A percentile compares a stretch with the other conserved stretches of the same genome.
phyloP scores from a whole-genome alignment of 179 eudicot species.

The Actinidia polygama region DNA sequence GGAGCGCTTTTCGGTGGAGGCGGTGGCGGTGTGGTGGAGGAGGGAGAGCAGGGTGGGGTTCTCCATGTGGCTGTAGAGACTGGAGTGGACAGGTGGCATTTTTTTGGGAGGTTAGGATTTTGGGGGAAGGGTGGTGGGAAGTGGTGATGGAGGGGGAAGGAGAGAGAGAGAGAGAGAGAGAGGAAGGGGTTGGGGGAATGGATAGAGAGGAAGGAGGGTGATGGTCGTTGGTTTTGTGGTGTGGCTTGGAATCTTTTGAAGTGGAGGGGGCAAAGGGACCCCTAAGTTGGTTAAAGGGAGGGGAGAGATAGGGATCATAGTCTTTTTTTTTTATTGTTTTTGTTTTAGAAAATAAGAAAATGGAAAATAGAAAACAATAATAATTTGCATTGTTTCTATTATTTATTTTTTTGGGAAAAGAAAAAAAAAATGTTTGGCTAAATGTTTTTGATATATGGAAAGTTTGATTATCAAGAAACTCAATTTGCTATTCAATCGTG shows the following conservation, averaged over 20 bases:
- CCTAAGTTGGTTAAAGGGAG: constrained; percentile 16
- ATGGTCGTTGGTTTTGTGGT: neutral
- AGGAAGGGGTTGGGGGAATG: neutral
- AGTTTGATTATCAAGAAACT: too few relatives aligned
- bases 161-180: neutral
- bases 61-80: constrained; percentile 42
- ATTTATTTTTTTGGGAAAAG: too few relatives aligned
- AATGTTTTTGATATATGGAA: too few relatives aligned
- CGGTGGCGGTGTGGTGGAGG: constrained; percentile 30
- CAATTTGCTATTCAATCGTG: too few relatives aligned
- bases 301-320: neutral
- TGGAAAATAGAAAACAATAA: too few relatives aligned
- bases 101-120: constrained; percentile 1
- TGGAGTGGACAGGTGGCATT: constrained; percentile 38
- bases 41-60: constrained; percentile 41
- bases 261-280: constrained; percentile 21
- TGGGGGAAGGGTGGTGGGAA: neutral
- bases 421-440: too few relatives aligned
- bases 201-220: constrained; percentile 6
- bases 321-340: too few relatives aligned
- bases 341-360: too few relatives aligned
- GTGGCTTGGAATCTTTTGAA: constrained; percentile 13
- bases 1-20: constrained; percentile 29
- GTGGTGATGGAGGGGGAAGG: constrained; percentile 9
- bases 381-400: too few relatives aligned